A percentile compares a stretch with the other conserved stretches of the same genome.
Conservation (phyloP, 345 rosid genomes). For the Microcos paniculata region DNA sequence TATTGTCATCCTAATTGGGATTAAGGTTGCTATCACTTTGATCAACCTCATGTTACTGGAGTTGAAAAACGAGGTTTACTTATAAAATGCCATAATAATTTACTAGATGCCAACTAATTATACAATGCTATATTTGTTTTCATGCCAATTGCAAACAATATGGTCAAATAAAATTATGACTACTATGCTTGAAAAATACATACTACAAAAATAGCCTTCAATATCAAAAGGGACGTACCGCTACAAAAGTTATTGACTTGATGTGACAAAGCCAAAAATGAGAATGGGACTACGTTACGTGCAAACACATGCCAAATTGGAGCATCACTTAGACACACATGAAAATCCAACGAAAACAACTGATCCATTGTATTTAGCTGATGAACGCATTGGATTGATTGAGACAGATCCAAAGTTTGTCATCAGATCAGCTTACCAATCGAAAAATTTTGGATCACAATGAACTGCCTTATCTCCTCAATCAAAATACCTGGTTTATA, state of each 20-base stretch:
- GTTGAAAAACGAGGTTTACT: no score
- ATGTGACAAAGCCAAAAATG: not conserved
- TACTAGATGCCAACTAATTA: no score
- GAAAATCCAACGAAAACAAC: not conserved
- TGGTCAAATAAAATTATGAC: no score
- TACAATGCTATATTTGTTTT: no score
- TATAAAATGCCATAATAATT: no score
- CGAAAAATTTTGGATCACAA: not conserved
- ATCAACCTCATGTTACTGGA: no score
- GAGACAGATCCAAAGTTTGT: not conserved
- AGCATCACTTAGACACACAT: not conserved
- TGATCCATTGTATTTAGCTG: not conserved
- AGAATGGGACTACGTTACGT: not conserved
- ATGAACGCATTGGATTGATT: not conserved
- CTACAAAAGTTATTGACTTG: not conserved
- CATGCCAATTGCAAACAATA: no score
- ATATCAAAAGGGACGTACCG: no score
- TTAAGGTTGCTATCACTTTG: no score
- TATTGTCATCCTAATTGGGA: no score
- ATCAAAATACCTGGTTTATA: not conserved
- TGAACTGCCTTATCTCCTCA: not conserved
- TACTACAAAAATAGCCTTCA: no score
- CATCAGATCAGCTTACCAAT: constrained; percentile 8
- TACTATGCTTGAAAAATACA: no score
- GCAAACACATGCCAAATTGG: not conserved